A percentile compares a stretch with the other conserved stretches of the same genome.
Evolutionary conservation across 768 basidiomycete species (phyloP).

Genomic region (Mycena vitilis): DNA sequence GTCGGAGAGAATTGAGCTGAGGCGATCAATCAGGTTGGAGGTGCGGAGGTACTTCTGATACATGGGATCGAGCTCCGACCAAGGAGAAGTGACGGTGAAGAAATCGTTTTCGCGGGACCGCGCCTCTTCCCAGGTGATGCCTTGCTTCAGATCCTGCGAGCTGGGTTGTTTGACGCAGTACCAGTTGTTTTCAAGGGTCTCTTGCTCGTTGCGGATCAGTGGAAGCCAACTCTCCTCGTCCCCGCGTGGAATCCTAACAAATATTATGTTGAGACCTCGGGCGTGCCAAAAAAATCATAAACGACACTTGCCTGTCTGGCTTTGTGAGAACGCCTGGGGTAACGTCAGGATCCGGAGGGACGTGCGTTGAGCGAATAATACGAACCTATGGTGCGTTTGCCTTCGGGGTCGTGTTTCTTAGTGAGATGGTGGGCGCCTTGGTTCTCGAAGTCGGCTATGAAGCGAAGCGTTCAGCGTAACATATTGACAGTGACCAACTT

Average conservation of each 20-base stretch:
- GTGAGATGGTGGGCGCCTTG: constrained; percentile 80
- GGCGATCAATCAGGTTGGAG: constrained; percentile 61
- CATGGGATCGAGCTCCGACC: constrained; percentile 63
- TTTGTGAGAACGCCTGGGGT: constrained; percentile 77
- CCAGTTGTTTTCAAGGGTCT: constrained; percentile 67
- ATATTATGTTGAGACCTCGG: background rate
- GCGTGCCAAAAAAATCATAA: too few species aligned
- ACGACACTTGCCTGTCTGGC: constrained; percentile 59
- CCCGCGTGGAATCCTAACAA: constrained; percentile 56
- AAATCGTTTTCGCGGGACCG: constrained; percentile 66
- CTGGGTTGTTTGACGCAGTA: constrained; percentile 68
- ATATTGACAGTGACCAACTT: background rate
- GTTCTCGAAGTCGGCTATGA: constrained; percentile 81
- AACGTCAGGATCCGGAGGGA: background rate
- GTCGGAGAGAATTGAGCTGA: constrained; percentile 72
- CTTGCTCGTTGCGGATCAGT: constrained; percentile 65
- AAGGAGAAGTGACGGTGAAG: constrained; percentile 64
- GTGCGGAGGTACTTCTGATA: constrained; percentile 70
- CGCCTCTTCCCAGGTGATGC: constrained; percentile 71
- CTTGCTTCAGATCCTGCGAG: constrained; percentile 60
- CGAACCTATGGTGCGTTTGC: constrained; percentile 77
- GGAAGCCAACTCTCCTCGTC: constrained; percentile 68
- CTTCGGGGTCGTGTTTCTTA: constrained; percentile 68
- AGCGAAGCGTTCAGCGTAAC: background rate
- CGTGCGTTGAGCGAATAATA: background rate